Percentiles rank a stretch among this genome's conserved stretches.
phyloP scores from a whole-genome alignment of 2,329 filamentous ascomycete species.

The Xenosphaeropsis pyriputrescens region DNA sequence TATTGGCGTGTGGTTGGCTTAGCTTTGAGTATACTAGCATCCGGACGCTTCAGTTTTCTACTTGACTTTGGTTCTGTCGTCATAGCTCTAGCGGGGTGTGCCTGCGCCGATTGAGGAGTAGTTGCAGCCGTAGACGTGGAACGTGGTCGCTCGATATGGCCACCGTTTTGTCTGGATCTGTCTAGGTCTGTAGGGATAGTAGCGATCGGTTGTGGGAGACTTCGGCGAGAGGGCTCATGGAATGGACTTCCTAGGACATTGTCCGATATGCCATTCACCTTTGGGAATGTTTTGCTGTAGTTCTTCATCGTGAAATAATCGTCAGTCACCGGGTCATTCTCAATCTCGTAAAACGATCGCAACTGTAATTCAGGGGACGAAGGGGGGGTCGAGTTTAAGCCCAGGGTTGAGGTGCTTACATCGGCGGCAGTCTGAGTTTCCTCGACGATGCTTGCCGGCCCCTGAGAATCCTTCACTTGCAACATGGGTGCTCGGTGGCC shows the following conservation, averaged over 20 bases:
- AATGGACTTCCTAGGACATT: neutral
- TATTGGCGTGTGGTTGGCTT: neutral
- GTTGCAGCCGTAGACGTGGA: conserved; percentile 14
- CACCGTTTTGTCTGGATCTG: too few species aligned
- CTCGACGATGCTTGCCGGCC: neutral
- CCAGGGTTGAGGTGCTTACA: too few species aligned
- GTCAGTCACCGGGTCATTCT: too few species aligned
- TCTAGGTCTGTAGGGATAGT: too few species aligned
- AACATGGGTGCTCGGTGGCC: conserved; percentile 2
- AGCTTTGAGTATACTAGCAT: neutral
- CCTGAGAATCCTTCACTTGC: conserved; percentile 14
- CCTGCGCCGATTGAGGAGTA: conserved; percentile 10
- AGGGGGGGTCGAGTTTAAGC: too few species aligned
- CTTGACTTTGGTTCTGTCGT: neutral
- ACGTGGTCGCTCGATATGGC: conserved; percentile 9
- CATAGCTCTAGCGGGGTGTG: conserved; percentile 2
- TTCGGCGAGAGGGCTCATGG: neutral
- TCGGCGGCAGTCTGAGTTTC: too few species aligned
- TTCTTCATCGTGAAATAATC: neutral
- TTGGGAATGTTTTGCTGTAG: neutral
- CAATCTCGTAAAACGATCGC: too few species aligned
- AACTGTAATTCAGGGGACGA: too few species aligned
- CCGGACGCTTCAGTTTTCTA: conserved; percentile 4
- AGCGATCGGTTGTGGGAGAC: neutral
- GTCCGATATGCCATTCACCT: neutral